These are phyloP conservation scores for Tubosaeta sp. DNA, from an alignment of 768 basidiomycete species.

Conservation along the genomic window DNA sequence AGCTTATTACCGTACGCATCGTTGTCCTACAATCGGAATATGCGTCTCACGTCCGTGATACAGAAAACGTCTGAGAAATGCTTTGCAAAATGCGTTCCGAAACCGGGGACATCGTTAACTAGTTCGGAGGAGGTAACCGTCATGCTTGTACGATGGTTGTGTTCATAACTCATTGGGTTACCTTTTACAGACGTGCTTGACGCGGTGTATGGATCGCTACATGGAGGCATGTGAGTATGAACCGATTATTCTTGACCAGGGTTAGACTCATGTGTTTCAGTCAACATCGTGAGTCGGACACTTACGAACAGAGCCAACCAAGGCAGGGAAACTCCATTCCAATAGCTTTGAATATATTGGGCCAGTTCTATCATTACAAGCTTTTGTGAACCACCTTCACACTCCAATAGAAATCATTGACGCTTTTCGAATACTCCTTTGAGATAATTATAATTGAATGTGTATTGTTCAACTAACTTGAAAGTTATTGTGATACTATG, in stretches of 20 bases:
- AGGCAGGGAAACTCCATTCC: slow-evolving; percentile 17
- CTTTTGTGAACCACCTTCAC: background rate
- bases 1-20: slow-evolving; percentile 63
- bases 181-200: slow-evolving; percentile 58
- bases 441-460: slow-evolving; percentile 5
- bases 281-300: slow-evolving; percentile 71
- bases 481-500: slow-evolving; percentile 1
- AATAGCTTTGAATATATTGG: slow-evolving; percentile 1
- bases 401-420: background rate
- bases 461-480: slow-evolving; percentile 15
- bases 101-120: slow-evolving; percentile 66
- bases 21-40: background rate
- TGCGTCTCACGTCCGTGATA: background rate
- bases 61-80: slow-evolving; percentile 82
- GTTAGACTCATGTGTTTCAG: slow-evolving; percentile 33
- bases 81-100: slow-evolving; percentile 71
- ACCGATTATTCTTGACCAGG: background rate
- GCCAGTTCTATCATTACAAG: background rate
- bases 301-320: slow-evolving; percentile 53
- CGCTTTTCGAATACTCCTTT: background rate
- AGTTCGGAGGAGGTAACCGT: slow-evolving; percentile 65
- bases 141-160: background rate
- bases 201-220: slow-evolving; percentile 75
- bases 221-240: slow-evolving; percentile 73
- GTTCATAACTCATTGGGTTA: background rate